A percentile compares a stretch with the other conserved stretches of the same genome.
phyloP scores from a whole-genome alignment of 2,329 filamentous ascomycete genomes.

The Aureobasidium musti region DNA sequence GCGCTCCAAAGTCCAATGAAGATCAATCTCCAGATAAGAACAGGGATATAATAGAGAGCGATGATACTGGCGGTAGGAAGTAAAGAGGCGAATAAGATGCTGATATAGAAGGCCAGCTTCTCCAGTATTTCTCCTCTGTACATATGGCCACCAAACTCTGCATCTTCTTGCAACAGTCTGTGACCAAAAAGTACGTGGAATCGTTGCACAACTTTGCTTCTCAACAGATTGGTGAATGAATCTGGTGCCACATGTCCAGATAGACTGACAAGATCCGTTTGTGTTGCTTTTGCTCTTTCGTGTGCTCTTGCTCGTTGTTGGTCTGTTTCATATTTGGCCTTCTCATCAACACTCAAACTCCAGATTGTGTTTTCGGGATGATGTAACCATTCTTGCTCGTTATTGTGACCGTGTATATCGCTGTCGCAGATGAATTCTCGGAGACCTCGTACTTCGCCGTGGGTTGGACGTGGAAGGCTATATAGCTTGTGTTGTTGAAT shows the following conservation, averaged over 20 bases:
- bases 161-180: slow-evolving; percentile 16
- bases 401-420: slow-evolving; percentile 10
- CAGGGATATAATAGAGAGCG: slow-evolving; percentile 35
- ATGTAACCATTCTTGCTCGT: slow-evolving; percentile 31
- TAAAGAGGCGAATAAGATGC: slow-evolving; percentile 34
- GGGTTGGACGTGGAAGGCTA: slow-evolving; percentile 14
- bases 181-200: slow-evolving; percentile 14
- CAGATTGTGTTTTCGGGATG: slow-evolving; percentile 36
- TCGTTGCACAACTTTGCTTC: slow-evolving; percentile 9
- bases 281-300: slow-evolving; percentile 19
- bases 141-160: slow-evolving; percentile 24
- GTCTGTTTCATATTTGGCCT: slow-evolving; percentile 20
- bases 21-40: slow-evolving; percentile 31
- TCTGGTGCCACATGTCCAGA: slow-evolving; percentile 17
- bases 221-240: slow-evolving; percentile 6
- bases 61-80: slow-evolving; percentile 36
- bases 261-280: slow-evolving; percentile 22
- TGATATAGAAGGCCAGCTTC: slow-evolving; percentile 23
- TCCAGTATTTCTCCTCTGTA: slow-evolving; percentile 8
- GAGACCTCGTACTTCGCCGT: slow-evolving; percentile 16
- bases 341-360: slow-evolving; percentile 30
- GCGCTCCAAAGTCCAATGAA: slow-evolving; percentile 35
- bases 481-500: slow-evolving; percentile 22
- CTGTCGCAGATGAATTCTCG: slow-evolving; percentile 23
- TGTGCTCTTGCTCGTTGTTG: slow-evolving; percentile 24